phyloP scores from a whole-genome alignment of 495 filamentous ascomycete species.

The Neurospora sp. region DNA sequence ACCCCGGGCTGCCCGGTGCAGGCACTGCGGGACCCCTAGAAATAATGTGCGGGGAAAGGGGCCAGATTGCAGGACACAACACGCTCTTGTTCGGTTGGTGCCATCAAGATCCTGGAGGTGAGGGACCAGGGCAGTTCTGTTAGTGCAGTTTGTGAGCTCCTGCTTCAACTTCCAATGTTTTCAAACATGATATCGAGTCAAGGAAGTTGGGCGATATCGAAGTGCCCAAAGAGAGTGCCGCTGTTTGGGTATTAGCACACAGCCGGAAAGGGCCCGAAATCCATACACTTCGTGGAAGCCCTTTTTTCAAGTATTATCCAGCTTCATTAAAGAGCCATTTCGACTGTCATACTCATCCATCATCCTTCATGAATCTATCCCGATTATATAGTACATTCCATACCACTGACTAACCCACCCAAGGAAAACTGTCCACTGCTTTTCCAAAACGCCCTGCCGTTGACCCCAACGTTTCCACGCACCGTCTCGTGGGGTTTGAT shows the following conservation, averaged over 20 bases:
- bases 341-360: neutral
- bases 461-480: neutral
- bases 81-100: neutral
- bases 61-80: neutral
- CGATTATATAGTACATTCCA: neutral
- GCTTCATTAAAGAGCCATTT: neutral
- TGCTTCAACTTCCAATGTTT: neutral
- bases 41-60: neutral
- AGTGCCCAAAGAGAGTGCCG: neutral
- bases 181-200: neutral
- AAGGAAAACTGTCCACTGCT: neutral
- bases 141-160: neutral
- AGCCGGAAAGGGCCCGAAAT: neutral
- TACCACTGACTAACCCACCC: neutral
- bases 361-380: neutral
- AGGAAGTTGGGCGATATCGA: neutral
- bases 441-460: slow-evolving; percentile 1
- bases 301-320: neutral
- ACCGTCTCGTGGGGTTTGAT: neutral
- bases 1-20: neutral
- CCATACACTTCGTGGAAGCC: neutral
- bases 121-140: neutral
- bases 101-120: neutral
- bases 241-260: neutral
- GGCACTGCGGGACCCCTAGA: neutral